Conservation (phyloP, 2,329 filamentous ascomycete genomes). For the Colletotrichum cuscutae region DNA sequence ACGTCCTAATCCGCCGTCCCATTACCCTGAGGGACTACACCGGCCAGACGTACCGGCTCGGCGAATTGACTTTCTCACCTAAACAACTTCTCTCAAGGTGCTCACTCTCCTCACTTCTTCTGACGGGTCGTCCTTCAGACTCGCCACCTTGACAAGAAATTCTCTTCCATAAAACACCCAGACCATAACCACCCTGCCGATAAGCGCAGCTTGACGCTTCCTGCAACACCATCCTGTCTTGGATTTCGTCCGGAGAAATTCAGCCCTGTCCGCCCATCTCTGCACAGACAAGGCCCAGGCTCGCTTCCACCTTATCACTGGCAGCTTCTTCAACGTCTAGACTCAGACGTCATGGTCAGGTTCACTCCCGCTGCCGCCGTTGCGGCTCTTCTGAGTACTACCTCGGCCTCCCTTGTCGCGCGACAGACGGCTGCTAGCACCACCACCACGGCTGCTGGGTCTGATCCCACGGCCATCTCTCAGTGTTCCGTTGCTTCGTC, state of each 20-base stretch:
- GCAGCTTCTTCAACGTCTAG: neutral
- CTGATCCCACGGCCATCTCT: conserved; percentile 28
- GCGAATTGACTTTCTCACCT: neutral
- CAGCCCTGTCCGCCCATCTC: neutral
- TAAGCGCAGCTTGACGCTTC: neutral
- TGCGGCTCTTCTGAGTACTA: conserved; percentile 27
- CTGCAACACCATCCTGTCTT: conserved; percentile 7
- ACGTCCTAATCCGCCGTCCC: neutral
- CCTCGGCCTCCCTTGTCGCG: conserved; percentile 36
- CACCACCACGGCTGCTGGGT: conserved; percentile 32
- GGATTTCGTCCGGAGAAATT: neutral
- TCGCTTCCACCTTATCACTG: neutral
- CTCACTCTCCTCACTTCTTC: neutral
- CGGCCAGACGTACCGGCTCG: neutral
- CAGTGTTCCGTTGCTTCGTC: conserved; percentile 34
- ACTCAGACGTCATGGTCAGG: conserved; percentile 10
- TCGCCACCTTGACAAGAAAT: neutral
- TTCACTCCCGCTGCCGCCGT: conserved; percentile 20
- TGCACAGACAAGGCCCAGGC: neutral
- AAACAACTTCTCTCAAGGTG: conserved; percentile 24
- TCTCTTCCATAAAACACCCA: conserved; percentile 23
- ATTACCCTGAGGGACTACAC: neutral
- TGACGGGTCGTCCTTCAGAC: neutral
- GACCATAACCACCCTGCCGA: neutral
- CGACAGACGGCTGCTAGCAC: conserved; percentile 46